Conservation (phyloP, 2,329 filamentous ascomycete species). For the Penicillium sp. region DNA sequence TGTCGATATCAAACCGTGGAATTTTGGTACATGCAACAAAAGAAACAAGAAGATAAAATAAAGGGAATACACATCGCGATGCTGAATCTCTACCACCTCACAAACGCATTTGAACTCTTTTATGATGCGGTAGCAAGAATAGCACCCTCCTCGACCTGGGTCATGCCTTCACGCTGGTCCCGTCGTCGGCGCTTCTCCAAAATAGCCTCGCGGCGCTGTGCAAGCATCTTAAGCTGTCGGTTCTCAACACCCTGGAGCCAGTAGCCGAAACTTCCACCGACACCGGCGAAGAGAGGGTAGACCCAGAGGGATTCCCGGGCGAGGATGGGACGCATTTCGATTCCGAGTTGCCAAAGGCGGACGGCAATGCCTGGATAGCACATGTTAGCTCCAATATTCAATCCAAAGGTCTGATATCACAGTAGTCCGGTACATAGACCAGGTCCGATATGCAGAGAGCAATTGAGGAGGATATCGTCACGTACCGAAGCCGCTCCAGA, state of each 20-base stretch:
- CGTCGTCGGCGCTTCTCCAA: slow-evolving; percentile 87
- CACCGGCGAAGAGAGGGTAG: slow-evolving; percentile 83
- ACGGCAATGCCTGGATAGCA: slow-evolving; percentile 73
- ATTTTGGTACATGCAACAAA: slow-evolving; percentile 35
- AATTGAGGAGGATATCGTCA: slow-evolving; percentile 25
- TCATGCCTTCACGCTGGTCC: slow-evolving; percentile 63
- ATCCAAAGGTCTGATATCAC: neutral
- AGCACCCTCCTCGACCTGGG: slow-evolving; percentile 35
- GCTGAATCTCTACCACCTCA: slow-evolving; percentile 15
- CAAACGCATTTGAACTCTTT: slow-evolving; percentile 18
- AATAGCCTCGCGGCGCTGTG: slow-evolving; percentile 75
- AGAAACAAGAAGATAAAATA: slow-evolving; percentile 16
- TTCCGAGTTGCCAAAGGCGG: slow-evolving; percentile 94
- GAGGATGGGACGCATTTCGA: slow-evolving; percentile 97
- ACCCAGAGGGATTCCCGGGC: slow-evolving; percentile 80
- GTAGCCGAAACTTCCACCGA: slow-evolving; percentile 92
- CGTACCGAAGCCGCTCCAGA: slow-evolving; percentile 79
- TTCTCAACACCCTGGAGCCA: slow-evolving; percentile 92
- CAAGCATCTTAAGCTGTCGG: slow-evolving; percentile 73
- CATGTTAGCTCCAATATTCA: slow-evolving; percentile 9
- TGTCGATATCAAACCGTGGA: slow-evolving; percentile 30
- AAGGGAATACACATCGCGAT: slow-evolving; percentile 22
- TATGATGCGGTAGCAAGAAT: slow-evolving; percentile 39
- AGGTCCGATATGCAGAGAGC: neutral
- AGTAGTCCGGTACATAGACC: neutral